Evolutionary conservation across 164 flowering plant genomes (phyloP), one percentile per base, ranked within the genome.

Genomic region (Hamamelis virginiana): DNA sequence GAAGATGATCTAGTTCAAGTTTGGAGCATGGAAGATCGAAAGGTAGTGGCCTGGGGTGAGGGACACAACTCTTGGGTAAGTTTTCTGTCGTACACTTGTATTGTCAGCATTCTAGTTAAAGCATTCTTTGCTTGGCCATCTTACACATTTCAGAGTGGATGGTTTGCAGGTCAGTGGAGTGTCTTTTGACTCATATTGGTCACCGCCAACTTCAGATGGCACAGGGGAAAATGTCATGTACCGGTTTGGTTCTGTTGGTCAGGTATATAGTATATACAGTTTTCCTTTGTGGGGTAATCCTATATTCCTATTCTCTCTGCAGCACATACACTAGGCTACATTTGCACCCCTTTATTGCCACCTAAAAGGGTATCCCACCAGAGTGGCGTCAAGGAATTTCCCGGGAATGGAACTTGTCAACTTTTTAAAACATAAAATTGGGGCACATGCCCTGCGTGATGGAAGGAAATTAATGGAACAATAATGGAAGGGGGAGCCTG

Each of bases 161-260:
- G 44, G 45, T 11, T 71, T 69, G 71, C 92, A 93, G 98, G 98
- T 93, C 38, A 93, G 98, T 83, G 97, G 96, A 67, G 98, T 93
- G 67, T 84, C 98, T 70, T 93, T 93, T 80, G 98, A 93, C 73
- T 81, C 98, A 44, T 86, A 77, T 80, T 93, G 98, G 98, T 81
- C 91, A 63, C 64, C 96, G 22, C 97, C 97, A 25, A 78, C 77
- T 74, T 82, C 93, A 72, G 95, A 91, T 74, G 89, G 81, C 28
- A 68, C 83, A 1, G 90, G 72, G 60, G 97, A 93, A 74, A 87
- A 75, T 75, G 75, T 86, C 46, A 80, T 93, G 76, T 93, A 93
- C 55, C 91, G 98, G 18, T 93, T 93, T 79, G 97, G 98, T 69
- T 93, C 98, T 64, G 97, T 93, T 78, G 98, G 98, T 72, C 98